phyloP scores from a whole-genome alignment of 2,329 filamentous ascomycete genomes.

The Penicillium italicum region DNA sequence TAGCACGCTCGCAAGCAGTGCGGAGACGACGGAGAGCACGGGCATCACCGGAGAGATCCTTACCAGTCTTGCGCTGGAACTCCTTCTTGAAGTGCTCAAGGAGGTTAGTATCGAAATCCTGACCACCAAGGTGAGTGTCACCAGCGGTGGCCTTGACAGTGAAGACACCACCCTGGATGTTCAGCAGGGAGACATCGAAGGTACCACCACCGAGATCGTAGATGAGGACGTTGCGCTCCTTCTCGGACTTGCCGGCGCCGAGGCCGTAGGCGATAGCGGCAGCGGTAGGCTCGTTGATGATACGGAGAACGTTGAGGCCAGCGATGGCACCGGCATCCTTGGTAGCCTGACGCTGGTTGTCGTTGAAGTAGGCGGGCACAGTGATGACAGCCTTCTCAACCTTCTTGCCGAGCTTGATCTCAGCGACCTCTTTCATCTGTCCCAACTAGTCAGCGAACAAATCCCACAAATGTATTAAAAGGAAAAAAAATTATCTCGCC shows the following conservation, averaged over 20 bases:
- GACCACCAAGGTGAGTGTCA: slow-evolving; percentile 93
- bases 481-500: too few relatives aligned
- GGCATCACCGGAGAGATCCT: slow-evolving; percentile 75
- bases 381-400: slow-evolving; percentile 99
- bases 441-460: slow-evolving; percentile 17
- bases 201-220: slow-evolving; percentile 99
- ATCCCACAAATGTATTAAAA: too few relatives aligned
- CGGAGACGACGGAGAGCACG: slow-evolving; percentile 93
- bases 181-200: slow-evolving; percentile 98
- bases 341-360: slow-evolving; percentile 99
- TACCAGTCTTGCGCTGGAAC: slow-evolving; percentile 77
- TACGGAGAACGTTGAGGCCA: slow-evolving; percentile 97
- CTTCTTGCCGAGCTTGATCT: slow-evolving; percentile 97
- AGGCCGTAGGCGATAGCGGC: slow-evolving; percentile 98
- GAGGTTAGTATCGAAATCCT: slow-evolving; percentile 95
- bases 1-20: slow-evolving; percentile 98
- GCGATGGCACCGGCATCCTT: slow-evolving; percentile 98
- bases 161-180: slow-evolving; percentile 99
- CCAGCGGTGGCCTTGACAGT: slow-evolving; percentile 97
- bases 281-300: slow-evolving; percentile 99
- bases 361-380: slow-evolving; percentile 99
- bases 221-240: slow-evolving; percentile 98
- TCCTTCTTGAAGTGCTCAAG: slow-evolving; percentile 97
- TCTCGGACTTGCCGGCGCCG: slow-evolving; percentile 87
- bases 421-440: slow-evolving; percentile 98